Percentiles rank a stretch among this genome's conserved stretches.
phyloP scores from a whole-genome alignment of 1,284 basidiomycete species.

The Cerioporus squamosus region DNA sequence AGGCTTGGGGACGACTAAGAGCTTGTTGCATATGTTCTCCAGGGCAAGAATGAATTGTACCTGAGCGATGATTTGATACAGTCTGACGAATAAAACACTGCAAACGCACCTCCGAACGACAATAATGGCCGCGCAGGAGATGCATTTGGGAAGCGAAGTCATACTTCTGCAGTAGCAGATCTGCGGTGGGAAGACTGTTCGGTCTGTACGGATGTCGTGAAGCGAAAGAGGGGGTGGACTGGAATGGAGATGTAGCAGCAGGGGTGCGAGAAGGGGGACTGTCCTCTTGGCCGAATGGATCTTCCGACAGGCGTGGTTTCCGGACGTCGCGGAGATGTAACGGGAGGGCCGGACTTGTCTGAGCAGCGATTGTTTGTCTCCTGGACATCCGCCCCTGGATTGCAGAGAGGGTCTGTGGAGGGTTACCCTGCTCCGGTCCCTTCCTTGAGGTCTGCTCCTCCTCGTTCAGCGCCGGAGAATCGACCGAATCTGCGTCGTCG shows the following conservation, averaged over 20 bases:
- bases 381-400: constrained; percentile 34
- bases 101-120: constrained; percentile 79
- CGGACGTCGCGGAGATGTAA: constrained; percentile 56
- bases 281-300: constrained; percentile 76
- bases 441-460: constrained; percentile 1
- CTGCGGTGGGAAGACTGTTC: constrained; percentile 49
- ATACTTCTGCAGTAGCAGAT: constrained; percentile 67
- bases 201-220: constrained; percentile 49
- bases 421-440: neutral
- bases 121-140: constrained; percentile 88
- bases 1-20: constrained; percentile 91
- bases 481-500: constrained; percentile 26
- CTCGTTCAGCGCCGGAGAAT: constrained; percentile 12
- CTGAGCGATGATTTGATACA: constrained; percentile 38
- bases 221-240: constrained; percentile 70
- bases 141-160: constrained; percentile 69
- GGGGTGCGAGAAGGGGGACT: constrained; percentile 42
- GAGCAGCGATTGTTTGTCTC: constrained; percentile 60
- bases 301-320: constrained; percentile 63
- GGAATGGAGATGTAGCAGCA: constrained; percentile 51
- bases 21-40: constrained; percentile 92
- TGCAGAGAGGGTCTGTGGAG: constrained; percentile 1
- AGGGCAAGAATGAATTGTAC: constrained; percentile 87
- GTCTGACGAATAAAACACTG: constrained; percentile 14
- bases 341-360: constrained; percentile 72